Evolutionary conservation across 2,329 filamentous ascomycete species (phyloP), one percentile per base, ranked within the genome.

Genomic region (Cladophialophora yegresii): DNA sequence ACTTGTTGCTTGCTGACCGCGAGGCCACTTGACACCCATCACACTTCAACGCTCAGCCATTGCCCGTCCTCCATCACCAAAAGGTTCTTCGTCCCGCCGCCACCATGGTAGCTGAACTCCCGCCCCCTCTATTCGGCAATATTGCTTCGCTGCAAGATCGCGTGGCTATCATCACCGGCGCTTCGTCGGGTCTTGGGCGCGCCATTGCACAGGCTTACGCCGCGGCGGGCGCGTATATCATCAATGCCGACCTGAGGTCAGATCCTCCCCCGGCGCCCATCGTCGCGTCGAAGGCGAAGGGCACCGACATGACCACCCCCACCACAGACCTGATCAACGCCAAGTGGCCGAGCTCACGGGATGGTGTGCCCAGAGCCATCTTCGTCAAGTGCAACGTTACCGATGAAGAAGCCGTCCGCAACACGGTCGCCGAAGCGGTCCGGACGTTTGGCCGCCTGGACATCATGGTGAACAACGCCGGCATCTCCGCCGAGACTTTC

Each of bases 401-500:
- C 13, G 32, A 54, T 5, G 20, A 59, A 45, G 59, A 50, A 9
- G 57, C 50, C 43, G 68, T 70, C 65, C 0, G 92, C 72, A 88
- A 91, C 56, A 91, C 92, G 30, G 84, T 97, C 58, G 92, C 93
- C 45, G 89, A 96, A 75, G 91, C 92, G 23, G 86, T 96, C n/a
- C 84, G 89, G 69, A 83, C 87, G 0, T 98, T 96, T 78, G 91
- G 92, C 7, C 85, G 89, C 36, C 63, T 67, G 12, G 64, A 66
- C 33, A 63, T 67, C 30, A 43, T 67, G 50, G 65, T 72, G 36
- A 72, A 61, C 49, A 61, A 61, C 28, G 58, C 58, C 20, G 58
- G 58, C 16, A 43, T 54, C 16, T 13, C 47, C 8, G 16, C 58
- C n/a, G 51, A 23, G 50, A 22, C 32, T 30, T 33, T 16, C 16